Evolutionary conservation across 139 green algal species (phyloP), one percentile per base, ranked within the genome.

Genomic region (Pleodorina starrii): DNA sequence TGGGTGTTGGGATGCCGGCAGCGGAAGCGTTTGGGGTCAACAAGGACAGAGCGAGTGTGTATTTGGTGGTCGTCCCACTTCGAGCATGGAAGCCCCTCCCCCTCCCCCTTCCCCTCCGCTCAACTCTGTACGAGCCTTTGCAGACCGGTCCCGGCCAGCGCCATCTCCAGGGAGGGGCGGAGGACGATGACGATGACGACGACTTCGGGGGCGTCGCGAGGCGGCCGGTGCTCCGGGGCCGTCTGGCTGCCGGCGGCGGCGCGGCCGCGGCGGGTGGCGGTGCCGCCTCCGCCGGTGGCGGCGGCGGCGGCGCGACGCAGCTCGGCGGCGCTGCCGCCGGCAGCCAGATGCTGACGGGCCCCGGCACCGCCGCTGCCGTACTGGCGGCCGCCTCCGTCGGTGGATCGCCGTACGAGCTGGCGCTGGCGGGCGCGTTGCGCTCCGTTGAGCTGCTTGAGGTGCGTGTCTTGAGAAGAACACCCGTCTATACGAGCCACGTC

Each of bases 321-420:
- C 21, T 78, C 19, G 81, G 43, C 43, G 60, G 60, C 63, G 63
- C 35, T 17, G 81, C 35, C 29, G 81, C 27, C n/a, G 60, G 16
- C 25, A 87, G 7, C 4, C 81, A 87, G 81, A 32, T 87, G 60
- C 81, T 87, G 81, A 77, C 81, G 32, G 81, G 81, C 0, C 42
- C 81, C 11, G 81, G 81, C 19, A 19, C 40, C 11, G 78, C 78
- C 10, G 50, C 78, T 6, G 51, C 36, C n/a, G 38, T 57, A 38
- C 36, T 75, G 57, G 16, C 59, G 16, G 50, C 40, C 14, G 69
- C 16, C 1, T 46, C 69, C 35, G 69, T 25, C 32, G 38, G 72
- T 5, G 40, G 1, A 1, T 60, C 79, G 12, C 0, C 59, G 2
- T 16, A 14, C 9, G 60, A 87, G 7, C 50, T 48, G 29, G 59